phyloP scores from a whole-genome alignment of 441 rosid genomes.

The Jatropha multifida region DNA sequence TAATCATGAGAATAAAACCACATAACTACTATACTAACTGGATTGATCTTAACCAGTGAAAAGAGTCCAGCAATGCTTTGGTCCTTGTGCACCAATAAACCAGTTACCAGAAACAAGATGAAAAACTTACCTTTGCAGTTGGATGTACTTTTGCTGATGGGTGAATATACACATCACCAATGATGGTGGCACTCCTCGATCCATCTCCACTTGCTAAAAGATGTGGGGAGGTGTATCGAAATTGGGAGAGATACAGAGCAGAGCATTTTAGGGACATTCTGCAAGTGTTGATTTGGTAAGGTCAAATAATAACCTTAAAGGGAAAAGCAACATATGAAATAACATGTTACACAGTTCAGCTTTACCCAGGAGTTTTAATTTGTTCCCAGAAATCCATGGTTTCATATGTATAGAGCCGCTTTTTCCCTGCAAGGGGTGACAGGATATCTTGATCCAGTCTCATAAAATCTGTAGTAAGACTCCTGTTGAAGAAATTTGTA shows the following conservation, averaged over 20 bases:
- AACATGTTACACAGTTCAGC: conserved; percentile 15
- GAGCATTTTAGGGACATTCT: conserved; percentile 93
- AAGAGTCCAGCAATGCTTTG: neutral
- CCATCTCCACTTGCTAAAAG: conserved; percentile 82
- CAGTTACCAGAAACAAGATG: conserved; percentile 13
- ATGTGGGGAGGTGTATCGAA: conserved; percentile 63
- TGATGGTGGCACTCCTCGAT: conserved; percentile 54
- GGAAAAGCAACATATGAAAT: neutral
- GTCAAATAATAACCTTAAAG: neutral
- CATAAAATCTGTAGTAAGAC: conserved; percentile 64
- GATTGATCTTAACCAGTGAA: neutral
- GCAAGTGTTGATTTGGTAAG: conserved; percentile 18
- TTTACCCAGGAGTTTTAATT: conserved; percentile 90
- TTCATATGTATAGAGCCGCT: conserved; percentile 72
- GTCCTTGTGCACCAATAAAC: neutral
- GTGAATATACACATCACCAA: conserved; percentile 87
- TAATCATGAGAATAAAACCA: neutral
- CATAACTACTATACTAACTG: neutral
- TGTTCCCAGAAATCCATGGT: conserved; percentile 97
- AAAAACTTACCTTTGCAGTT: conserved; percentile 74
- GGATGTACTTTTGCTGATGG: conserved; percentile 98
- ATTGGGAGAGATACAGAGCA: conserved; percentile 77
- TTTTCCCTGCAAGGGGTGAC: conserved; percentile 94
- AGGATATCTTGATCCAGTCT: conserved; percentile 94
- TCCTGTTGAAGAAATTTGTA: conserved; percentile 44